These are phyloP conservation scores for Elsinoe perseae DNA, from an alignment of 2,329 filamentous ascomycete species.

Conservation along the genomic window DNA sequence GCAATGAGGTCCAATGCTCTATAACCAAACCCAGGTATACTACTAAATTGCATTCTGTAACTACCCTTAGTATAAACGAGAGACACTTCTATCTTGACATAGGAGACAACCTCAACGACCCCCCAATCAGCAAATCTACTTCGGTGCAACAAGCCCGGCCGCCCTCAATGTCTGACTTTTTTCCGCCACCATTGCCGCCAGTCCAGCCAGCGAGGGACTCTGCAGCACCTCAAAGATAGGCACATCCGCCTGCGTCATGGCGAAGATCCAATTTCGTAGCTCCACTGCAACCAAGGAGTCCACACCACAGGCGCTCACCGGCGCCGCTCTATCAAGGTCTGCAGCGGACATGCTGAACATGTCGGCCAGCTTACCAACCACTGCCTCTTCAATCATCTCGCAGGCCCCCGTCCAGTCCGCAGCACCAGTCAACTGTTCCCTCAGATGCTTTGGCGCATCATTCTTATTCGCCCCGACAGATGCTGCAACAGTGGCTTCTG, in stretches of 20 bases:
- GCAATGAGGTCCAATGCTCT: no score
- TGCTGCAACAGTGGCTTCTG: no score
- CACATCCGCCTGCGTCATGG: conserved; percentile 17
- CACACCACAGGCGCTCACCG: conserved; percentile 10
- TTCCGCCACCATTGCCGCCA: background rate
- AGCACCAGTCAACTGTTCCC: no score
- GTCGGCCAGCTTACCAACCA: background rate
- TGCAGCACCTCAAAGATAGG: conserved; percentile 11
- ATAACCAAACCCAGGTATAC: no score
- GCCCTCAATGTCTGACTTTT: background rate
- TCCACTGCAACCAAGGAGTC: conserved; percentile 19
- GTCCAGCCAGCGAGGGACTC: background rate
- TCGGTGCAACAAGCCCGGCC: background rate
- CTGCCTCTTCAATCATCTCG: no score
- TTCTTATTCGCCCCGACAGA: no score
- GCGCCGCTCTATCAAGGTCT: background rate
- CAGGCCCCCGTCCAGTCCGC: no score
- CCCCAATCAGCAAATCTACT: background rate
- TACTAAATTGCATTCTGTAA: no score
- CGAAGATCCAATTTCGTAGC: conserved; percentile 19
- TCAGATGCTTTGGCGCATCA: no score
- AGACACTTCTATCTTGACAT: no score
- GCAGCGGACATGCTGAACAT: background rate
- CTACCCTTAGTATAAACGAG: no score
- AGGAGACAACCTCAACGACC: background rate